Evolutionary conservation across 495 filamentous ascomycete genomes (phyloP), one percentile per base, ranked within the genome.

Genomic region (Mytilinidion resinicola): DNA sequence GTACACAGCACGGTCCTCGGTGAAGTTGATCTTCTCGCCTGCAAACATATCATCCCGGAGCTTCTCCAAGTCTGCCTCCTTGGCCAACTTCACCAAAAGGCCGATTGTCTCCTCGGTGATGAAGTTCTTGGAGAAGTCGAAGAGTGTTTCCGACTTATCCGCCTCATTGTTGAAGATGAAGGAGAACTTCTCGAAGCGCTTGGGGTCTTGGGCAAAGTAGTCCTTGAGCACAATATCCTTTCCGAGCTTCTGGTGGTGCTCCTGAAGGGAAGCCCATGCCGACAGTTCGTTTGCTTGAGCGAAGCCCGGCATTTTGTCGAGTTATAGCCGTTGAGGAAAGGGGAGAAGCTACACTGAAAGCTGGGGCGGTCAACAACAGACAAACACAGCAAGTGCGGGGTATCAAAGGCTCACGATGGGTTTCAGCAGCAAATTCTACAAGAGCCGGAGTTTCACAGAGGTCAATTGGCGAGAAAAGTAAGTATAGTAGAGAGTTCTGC

Each of bases 41-140:
- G 82, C 84, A 75, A 98, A 98, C 92, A 97, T 96, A 57, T 82
- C 85, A 84, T 97, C 93, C 38, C 91, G 85, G 60, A 97, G 88
- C 77, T 92, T 79, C 80, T 96, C 93, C 30, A 98, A 69, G 63
- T 84, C 82, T 53, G 91, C 91, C 74, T 97, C 87, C 76, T 93
- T 83, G 57, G 93, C 93, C 21, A 98, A 82, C 77, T 93, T 79
- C 61, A 96, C 80, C 39, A 98, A 78, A 51, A 95, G 77, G 53
- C 82, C 77, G n/a, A 97, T 74, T 4, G 93, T 98, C 71, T 96
- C 89, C 53, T 95, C 89, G 59, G 85, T 96, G 57, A 98, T 73
- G 74, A 97, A 90, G 80, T 98, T 98, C 84, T 98, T 98, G 77
- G 87, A 91, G 81, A 96, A 98, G 75, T 98, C 93, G 72, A 97